Conservation (phyloP, 768 basidiomycete species). For the Boletus sp. region DNA sequence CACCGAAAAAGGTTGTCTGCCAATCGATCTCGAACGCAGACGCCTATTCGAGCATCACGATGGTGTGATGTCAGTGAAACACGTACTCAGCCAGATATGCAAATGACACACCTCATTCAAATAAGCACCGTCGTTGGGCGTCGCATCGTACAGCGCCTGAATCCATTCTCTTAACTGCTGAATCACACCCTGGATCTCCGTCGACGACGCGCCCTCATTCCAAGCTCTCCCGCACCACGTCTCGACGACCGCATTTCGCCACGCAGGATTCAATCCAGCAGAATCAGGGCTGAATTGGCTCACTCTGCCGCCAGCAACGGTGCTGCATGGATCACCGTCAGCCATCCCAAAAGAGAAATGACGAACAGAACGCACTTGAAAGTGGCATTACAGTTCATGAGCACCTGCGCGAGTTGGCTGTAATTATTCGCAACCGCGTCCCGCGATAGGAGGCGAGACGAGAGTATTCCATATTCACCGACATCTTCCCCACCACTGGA, state of each 20-base stretch:
- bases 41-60: slow-evolving; percentile 41
- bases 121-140: slow-evolving; percentile 39
- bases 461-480: slow-evolving; percentile 11
- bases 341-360: neutral
- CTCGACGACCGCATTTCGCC: slow-evolving; percentile 38
- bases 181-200: slow-evolving; percentile 11
- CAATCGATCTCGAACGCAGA: slow-evolving; percentile 41
- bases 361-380: slow-evolving; percentile 7
- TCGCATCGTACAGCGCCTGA: slow-evolving; percentile 23
- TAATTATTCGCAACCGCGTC: slow-evolving; percentile 25
- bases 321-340: slow-evolving; percentile 27
- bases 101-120: slow-evolving; percentile 41
- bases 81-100: neutral
- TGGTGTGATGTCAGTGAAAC: neutral
- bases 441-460: slow-evolving; percentile 34
- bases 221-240: slow-evolving; percentile 3
- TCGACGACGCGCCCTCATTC: slow-evolving; percentile 17
- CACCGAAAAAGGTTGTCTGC: slow-evolving; percentile 44
- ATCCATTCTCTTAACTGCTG: slow-evolving; percentile 10
- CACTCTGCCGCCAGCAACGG: slow-evolving; percentile 45
- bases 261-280: slow-evolving; percentile 45
- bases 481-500: slow-evolving; percentile 10
- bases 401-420: slow-evolving; percentile 21
- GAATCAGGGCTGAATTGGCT: slow-evolving; percentile 33
- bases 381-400: neutral